phyloP scores from a whole-genome alignment of 768 basidiomycete genomes.

The Bullera alba region DNA sequence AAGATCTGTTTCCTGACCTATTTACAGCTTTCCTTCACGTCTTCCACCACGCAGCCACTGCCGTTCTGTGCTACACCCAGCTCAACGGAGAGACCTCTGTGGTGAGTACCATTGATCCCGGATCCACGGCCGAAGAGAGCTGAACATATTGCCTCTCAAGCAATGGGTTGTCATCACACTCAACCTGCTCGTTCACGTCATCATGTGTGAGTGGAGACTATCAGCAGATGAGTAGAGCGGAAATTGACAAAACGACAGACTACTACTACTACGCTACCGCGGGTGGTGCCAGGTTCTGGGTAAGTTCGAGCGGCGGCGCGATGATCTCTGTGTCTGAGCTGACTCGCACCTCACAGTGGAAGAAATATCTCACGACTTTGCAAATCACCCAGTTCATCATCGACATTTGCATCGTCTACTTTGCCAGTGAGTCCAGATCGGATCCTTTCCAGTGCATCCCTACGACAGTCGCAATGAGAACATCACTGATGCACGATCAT shows the following conservation, averaged over 20 bases:
- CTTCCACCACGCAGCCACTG: conserved; percentile 98
- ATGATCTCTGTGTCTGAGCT: background rate
- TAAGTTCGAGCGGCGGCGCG: conserved; percentile 35
- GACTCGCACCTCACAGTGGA: conserved; percentile 87
- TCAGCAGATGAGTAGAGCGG: background rate
- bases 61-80: conserved; percentile 87
- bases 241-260: conserved; percentile 62
- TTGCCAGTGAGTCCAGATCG: conserved; percentile 86
- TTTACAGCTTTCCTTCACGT: conserved; percentile 86
- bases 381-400: conserved; percentile 95
- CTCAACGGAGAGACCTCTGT: conserved; percentile 90
- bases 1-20: background rate
- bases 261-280: conserved; percentile 99
- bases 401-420: conserved; percentile 84
- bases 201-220: conserved; percentile 72
- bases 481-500: background rate
- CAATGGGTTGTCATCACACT: conserved; percentile 93
- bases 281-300: conserved; percentile 94
- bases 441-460: conserved; percentile 26
- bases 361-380: conserved; percentile 93
- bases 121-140: background rate
- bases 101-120: conserved; percentile 54
- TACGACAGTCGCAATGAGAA: conserved; percentile 19
- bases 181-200: conserved; percentile 86
- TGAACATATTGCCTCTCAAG: conserved; percentile 48